phyloP scores from a whole-genome alignment of 345 rosid genomes.

The Atalantia buxifolia region DNA sequence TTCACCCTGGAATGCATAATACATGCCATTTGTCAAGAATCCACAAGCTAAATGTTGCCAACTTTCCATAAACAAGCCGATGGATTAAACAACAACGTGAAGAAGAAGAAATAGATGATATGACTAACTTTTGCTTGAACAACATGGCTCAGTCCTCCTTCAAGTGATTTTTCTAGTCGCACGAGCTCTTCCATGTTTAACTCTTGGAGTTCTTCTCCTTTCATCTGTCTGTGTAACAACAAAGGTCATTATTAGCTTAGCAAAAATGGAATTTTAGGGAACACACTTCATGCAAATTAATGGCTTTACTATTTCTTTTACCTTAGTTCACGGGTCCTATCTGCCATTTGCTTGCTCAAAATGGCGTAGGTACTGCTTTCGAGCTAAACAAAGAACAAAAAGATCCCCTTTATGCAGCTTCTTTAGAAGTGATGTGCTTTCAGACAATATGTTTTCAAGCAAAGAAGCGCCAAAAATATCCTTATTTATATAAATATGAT shows the following conservation, averaged over 20 bases:
- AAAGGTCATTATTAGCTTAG: neutral
- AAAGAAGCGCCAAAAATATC: neutral
- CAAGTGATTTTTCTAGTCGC: conserved; percentile 72
- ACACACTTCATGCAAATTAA: neutral
- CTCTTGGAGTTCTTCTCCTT: conserved; percentile 89
- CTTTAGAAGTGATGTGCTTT: neutral
- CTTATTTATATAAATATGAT: too few species aligned
- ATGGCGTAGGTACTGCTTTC: conserved; percentile 10
- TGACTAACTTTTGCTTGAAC: conserved; percentile 26
- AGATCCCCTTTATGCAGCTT: neutral
- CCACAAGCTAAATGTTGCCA: neutral
- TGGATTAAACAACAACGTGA: neutral
- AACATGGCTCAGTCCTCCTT: conserved; percentile 49
- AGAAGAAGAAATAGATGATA: neutral
- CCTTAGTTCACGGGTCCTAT: conserved; percentile 39
- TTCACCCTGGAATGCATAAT: conserved; percentile 24
- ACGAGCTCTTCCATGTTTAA: conserved; percentile 67
- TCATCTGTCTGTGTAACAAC: conserved; percentile 61
- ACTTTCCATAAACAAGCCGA: neutral
- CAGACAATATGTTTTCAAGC: neutral
- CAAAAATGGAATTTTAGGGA: neutral
- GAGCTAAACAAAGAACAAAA: conserved; percentile 22
- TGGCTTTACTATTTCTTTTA: conserved; percentile 9
- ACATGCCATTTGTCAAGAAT: neutral
- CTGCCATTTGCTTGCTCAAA: conserved; percentile 33